Evolutionary conservation across 2,329 filamentous ascomycete genomes (phyloP).

Genomic region (Akanthomyces dipterigenus): DNA sequence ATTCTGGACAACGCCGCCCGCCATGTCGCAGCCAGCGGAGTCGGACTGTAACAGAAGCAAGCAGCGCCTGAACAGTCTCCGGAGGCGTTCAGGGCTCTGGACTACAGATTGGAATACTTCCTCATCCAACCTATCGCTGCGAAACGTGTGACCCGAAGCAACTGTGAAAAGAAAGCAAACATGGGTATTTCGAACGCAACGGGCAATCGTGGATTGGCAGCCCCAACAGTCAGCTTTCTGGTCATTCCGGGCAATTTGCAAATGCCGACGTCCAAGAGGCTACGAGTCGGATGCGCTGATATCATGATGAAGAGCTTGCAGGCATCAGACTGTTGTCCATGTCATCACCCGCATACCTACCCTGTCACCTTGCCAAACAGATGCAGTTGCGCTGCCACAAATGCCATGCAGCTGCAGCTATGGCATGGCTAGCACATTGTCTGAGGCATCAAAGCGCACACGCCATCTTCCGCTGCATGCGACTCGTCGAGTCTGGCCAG

Average conservation of each 20-base stretch:
- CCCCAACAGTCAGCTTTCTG: neutral
- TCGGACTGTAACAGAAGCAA: neutral
- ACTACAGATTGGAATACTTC: neutral
- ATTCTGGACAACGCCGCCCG: neutral
- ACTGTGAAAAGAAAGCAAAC: neutral
- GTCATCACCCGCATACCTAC: neutral
- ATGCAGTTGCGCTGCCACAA: neutral
- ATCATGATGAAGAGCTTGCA: neutral
- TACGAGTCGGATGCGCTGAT: neutral
- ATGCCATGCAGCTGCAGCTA: neutral
- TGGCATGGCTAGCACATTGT: neutral
- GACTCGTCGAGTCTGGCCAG: neutral
- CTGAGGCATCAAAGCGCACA: neutral
- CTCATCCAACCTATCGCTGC: neutral
- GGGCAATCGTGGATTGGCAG: neutral
- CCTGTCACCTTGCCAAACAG: neutral
- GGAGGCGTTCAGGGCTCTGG: neutral
- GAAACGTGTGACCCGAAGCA: neutral
- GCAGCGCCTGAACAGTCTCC: neutral
- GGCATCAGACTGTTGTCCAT: neutral
- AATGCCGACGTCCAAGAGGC: neutral
- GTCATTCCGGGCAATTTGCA: neutral
- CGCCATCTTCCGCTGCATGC: neutral
- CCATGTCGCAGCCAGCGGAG: neutral
- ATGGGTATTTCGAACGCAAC: neutral